Evolutionary conservation across 2,329 filamentous ascomycete species (phyloP).

Genomic region (Exophiala phaeomuriformis): DNA sequence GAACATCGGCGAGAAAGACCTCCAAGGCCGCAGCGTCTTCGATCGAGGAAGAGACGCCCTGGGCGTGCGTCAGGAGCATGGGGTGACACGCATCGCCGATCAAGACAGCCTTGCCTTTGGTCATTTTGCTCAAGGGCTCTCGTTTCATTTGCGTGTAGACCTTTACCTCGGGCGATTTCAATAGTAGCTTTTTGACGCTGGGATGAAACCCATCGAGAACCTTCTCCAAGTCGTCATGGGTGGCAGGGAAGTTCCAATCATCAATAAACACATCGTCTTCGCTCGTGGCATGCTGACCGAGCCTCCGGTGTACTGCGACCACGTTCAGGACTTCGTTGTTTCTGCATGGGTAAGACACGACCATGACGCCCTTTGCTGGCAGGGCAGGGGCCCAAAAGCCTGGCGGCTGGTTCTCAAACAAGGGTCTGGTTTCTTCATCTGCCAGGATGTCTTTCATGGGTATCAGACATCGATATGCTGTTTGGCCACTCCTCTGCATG

Average conservation of each 20-base stretch:
- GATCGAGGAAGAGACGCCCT: conserved; percentile 26
- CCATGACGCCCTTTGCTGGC: conserved; percentile 26
- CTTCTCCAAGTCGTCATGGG: conserved; percentile 23
- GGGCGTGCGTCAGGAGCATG: conserved; percentile 26
- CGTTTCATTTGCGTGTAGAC: conserved; percentile 28
- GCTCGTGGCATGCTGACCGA: conserved; percentile 19
- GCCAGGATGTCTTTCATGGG: conserved; percentile 26
- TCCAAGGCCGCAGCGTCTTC: conserved; percentile 26
- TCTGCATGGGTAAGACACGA: conserved; percentile 26
- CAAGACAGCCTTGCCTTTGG: conserved; percentile 48
- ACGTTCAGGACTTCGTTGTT: conserved; percentile 26
- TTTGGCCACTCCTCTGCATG: conserved; percentile 26
- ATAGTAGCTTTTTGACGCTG: conserved; percentile 22
- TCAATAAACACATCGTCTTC: conserved; percentile 25
- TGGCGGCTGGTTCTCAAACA: conserved; percentile 25
- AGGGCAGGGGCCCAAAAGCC: conserved; percentile 27
- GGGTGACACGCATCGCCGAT: conserved; percentile 52
- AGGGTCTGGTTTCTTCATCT: conserved; percentile 21
- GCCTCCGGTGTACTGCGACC: conserved; percentile 23
- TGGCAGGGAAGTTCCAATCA: conserved; percentile 27
- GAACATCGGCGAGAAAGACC: conserved; percentile 22
- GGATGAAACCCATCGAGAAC: conserved; percentile 27
- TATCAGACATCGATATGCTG: conserved; percentile 27
- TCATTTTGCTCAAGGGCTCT: conserved; percentile 38
- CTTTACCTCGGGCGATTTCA: conserved; percentile 26